Base-by-base conservation (phyloP, 140 eudicot genomes). In the Senecio squalidus region DNA sequence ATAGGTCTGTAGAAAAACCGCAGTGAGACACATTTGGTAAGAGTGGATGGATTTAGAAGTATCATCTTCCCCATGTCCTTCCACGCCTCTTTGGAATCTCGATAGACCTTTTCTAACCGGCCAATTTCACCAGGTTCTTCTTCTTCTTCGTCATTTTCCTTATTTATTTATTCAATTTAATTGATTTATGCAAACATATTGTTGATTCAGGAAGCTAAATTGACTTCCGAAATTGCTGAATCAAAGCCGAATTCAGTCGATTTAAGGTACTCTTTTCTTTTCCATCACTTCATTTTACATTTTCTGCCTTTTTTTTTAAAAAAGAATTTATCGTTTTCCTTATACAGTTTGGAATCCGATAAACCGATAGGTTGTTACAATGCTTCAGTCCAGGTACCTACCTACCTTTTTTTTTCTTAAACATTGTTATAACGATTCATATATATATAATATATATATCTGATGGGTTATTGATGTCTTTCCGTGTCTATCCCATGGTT, bases 301-400 rank as follows among this genome's bases (percentile, higher is more conserved):
- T 0, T 3, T 45, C 39, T 18, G 16, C n/a, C 2, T n/a, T 55
- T 18, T 16, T 24, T 16, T 13, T 36, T n/a, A n/a, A n/a, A 10
- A 29, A 8, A 6, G 23, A 7, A 4, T 0, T 16, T 6, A 18
- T 47, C 21, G 4, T 47, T 52, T 26, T 1, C 16, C 29, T 41
- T 47, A 10, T 45, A 58, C 75, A 82, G 88, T 66, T 56, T 78
- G 66, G 84, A 78, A 69, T 53, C 64, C 43, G 89, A 82, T 34
- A 78, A 80, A 62, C 74, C 94, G 43, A 78, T 86, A 53, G 94
- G 88, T 16, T 91, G 82, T 69, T 86, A 86, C 74, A 70, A 77
- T 57, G 86, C 94, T 46, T 79, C 96, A 17, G 76, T 83, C 21
- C 98, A 91, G 96, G 98, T 91, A 72, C 11, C 15, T n/a, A n/a